phyloP scores from a whole-genome alignment of 1,284 basidiomycete genomes.

The Marasmius sp. region DNA sequence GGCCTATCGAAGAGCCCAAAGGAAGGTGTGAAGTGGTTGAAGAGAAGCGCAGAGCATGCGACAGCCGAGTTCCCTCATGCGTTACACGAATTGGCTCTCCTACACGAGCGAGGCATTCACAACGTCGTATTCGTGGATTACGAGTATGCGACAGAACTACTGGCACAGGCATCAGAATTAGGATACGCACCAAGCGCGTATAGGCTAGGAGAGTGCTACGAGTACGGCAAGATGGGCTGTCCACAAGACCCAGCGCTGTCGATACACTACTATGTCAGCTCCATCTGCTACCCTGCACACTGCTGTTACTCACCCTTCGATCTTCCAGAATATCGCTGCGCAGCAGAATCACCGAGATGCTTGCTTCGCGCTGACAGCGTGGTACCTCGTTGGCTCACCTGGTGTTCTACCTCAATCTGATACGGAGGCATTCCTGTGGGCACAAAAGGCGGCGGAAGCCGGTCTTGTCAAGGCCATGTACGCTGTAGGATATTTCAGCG shows the following conservation, averaged over 20 bases:
- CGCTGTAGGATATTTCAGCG: conserved; percentile 95
- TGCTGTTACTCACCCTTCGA: conserved; percentile 14
- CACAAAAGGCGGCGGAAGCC: conserved; percentile 87
- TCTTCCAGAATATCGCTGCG: conserved; percentile 87
- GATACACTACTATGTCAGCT: conserved; percentile 95
- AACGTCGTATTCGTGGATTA: conserved; percentile 96
- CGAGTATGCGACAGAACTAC: conserved; percentile 92
- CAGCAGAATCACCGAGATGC: conserved; percentile 97
- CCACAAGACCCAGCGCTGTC: conserved; percentile 96
- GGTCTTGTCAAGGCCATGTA: conserved; percentile 94
- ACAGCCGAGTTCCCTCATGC: conserved; percentile 96
- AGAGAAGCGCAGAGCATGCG: conserved; percentile 92
- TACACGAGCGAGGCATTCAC: conserved; percentile 94
- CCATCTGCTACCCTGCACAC: conserved; percentile 4
- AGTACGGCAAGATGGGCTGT: conserved; percentile 98
- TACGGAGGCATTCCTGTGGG: conserved; percentile 96
- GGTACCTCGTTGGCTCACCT: conserved; percentile 98
- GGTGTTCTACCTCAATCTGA: conserved; percentile 97
- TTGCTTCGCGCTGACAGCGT: conserved; percentile 96
- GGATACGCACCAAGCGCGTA: conserved; percentile 97
- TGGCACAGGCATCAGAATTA: conserved; percentile 93
- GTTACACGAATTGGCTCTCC: conserved; percentile 90
- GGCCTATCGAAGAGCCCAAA: conserved; percentile 85
- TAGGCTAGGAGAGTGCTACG: conserved; percentile 96
- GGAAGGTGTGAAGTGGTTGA: conserved; percentile 98